phyloP scores from a whole-genome alignment of 495 filamentous ascomycete species.

The Penicillium subrubescens region DNA sequence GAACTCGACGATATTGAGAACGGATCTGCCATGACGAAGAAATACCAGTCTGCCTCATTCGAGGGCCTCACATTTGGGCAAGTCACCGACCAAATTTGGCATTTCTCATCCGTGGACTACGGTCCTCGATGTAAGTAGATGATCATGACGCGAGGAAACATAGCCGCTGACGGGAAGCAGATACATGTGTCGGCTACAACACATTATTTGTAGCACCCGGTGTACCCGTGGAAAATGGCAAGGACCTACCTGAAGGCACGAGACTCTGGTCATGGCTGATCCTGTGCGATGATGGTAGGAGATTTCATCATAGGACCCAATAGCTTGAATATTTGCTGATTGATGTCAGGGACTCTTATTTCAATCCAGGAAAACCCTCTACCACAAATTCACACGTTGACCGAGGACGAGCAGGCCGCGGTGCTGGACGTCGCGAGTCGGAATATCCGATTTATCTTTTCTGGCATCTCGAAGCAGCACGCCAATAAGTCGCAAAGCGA shows the following conservation, averaged over 20 bases:
- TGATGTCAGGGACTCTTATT: slow-evolving; percentile 62
- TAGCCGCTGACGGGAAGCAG: slow-evolving; percentile 38
- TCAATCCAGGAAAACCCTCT: slow-evolving; percentile 75
- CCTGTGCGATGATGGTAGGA: slow-evolving; percentile 74
- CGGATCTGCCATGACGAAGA: slow-evolving; percentile 29
- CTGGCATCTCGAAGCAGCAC: slow-evolving; percentile 62
- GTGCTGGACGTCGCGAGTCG: slow-evolving; percentile 60
- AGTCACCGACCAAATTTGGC: slow-evolving; percentile 64
- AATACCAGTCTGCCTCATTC: slow-evolving; percentile 29
- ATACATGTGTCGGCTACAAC: slow-evolving; percentile 82
- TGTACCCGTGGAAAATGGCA: slow-evolving; percentile 35
- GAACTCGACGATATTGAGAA: slow-evolving; percentile 39
- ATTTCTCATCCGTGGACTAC: slow-evolving; percentile 64
- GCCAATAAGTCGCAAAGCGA: slow-evolving; percentile 44
- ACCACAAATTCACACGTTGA: slow-evolving; percentile 36
- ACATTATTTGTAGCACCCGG: slow-evolving; percentile 63
- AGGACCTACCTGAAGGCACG: slow-evolving; percentile 60
- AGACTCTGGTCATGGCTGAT: slow-evolving; percentile 79
- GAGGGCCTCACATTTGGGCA: slow-evolving; percentile 43
- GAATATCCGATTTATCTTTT: slow-evolving; percentile 72
- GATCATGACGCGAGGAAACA: not conserved
- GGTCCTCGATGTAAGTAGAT: slow-evolving; percentile 51
- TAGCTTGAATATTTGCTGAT: slow-evolving; percentile 8
- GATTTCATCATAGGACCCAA: not conserved
- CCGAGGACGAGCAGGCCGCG: slow-evolving; percentile 33